Conservation (phyloP, 2,329 filamentous ascomycete species). For the Aspergillus sergii region DNA sequence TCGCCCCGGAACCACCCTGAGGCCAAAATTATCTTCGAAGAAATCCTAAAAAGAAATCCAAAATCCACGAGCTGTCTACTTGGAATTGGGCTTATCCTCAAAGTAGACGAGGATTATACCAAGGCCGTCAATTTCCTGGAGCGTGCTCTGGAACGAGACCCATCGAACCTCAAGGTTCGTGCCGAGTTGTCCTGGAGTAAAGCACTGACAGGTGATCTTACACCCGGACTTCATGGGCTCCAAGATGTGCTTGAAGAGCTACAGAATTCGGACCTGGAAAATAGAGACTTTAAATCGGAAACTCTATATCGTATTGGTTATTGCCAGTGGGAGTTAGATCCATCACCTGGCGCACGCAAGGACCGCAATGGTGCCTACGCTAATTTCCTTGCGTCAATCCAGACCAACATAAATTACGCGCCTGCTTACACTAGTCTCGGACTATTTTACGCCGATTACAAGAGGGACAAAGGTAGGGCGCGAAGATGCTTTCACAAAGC, state of each 20-base stretch:
- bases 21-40: slow-evolving; percentile 82
- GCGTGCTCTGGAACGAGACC: slow-evolving; percentile 73
- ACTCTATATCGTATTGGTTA: slow-evolving; percentile 84
- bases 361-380: slow-evolving; percentile 80
- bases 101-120: slow-evolving; percentile 87
- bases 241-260: slow-evolving; percentile 69
- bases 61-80: slow-evolving; percentile 80
- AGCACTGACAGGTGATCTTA: slow-evolving; percentile 76
- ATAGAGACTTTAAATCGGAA: slow-evolving; percentile 76
- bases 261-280: slow-evolving; percentile 60
- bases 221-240: slow-evolving; percentile 68
- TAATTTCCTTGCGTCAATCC: slow-evolving; percentile 80
- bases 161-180: slow-evolving; percentile 73
- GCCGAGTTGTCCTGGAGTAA: slow-evolving; percentile 93
- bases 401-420: slow-evolving; percentile 83
- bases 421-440: slow-evolving; percentile 90
- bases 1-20: slow-evolving; percentile 87
- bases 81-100: slow-evolving; percentile 85
- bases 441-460: slow-evolving; percentile 88
- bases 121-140: slow-evolving; percentile 79
- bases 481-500: slow-evolving; percentile 96
- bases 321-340: slow-evolving; percentile 83
- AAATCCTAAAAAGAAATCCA: slow-evolving; percentile 73
- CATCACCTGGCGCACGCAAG: slow-evolving; percentile 73
- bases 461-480: slow-evolving; percentile 80